Evolutionary conservation across 495 filamentous ascomycete species (phyloP), one percentile per base, ranked within the genome.

Genomic region (Tuber umbilicatum): DNA sequence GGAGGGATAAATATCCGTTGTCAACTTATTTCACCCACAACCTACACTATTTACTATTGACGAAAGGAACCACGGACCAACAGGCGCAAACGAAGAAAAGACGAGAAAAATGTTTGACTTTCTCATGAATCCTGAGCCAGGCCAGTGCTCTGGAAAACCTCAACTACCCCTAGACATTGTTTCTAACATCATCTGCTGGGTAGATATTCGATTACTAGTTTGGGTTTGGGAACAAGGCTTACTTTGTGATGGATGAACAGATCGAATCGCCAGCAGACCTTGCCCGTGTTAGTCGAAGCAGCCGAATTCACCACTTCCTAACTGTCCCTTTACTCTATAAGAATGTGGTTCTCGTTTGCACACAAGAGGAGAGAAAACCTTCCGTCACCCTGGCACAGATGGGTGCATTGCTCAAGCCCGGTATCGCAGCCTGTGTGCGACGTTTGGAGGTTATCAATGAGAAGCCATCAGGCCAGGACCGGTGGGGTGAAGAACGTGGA

Each of bases 231-330:
- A 68, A 68, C 69, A 71, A 43, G 73, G 50, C 69, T 16, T 38
- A 43, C 27, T 35, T 64, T 64, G 27, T 35, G 55, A 64, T 27
- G 1, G 55, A 31, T 39, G 9, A 17, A 55, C 50, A 80, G 74
- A 70, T 80, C 35, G 73, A 80, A 74, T 77, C 78, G 21, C 78
- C 78, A 12, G 43, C 78, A 4, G 78, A 80, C 71, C 78, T 80
- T 38, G 69, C 78, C 17, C 68, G 60, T 14, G 67, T 80, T 31
- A 72, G 74, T n/a, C 78, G 78, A 68, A 70, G 71, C 31, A 78
- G 73, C 19, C 78, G 78, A 47, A 80, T 80, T 45, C 40, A 80
- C 47, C 78, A 80, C 31, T 80, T 80, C 43, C 71, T 80, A 42
- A 70, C 78, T 6, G 27, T 73, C 23, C 78, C 78, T 21, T 72